Evolutionary conservation across 208 protist genomes (phyloP).

Genomic region (Crithidia brevicula): DNA sequence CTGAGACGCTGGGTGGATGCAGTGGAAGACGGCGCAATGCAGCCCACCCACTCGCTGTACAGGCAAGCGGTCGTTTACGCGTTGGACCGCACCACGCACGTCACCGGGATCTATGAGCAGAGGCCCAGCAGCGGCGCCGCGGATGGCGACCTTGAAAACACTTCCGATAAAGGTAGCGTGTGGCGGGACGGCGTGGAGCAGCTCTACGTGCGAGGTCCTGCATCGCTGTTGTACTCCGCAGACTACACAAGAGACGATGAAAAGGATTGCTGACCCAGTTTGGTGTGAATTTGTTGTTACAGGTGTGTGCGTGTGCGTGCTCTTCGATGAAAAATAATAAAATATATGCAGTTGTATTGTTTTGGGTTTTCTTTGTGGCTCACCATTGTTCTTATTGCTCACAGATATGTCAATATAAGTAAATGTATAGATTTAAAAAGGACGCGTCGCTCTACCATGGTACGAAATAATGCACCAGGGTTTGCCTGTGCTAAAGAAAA

Average conservation of each 20-base stretch:
- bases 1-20: slow-evolving; percentile 21
- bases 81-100: not conserved
- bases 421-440: no score
- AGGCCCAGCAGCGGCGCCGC: not conserved
- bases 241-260: not conserved
- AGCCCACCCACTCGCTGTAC: slow-evolving; percentile 14
- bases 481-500: no score
- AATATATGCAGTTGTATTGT: no score
- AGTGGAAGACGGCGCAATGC: not conserved
- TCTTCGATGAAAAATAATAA: no score
- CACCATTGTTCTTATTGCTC: no score
- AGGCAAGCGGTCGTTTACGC: not conserved
- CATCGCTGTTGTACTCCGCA: slow-evolving; percentile 7
- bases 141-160: no score
- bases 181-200: not conserved
- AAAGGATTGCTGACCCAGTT: not conserved
- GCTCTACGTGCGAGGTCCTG: slow-evolving; percentile 14
- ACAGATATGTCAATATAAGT: no score
- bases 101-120: not conserved
- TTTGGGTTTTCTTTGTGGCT: no score
- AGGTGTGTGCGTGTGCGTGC: slow-evolving; percentile 2
- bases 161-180: no score
- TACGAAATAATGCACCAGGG: no score
- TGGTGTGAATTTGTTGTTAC: not conserved
- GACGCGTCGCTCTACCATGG: no score